A percentile compares a stretch with the other conserved stretches of the same genome.
Conservation (phyloP, 2,329 filamentous ascomycete species). For the Penicillium sp. region DNA sequence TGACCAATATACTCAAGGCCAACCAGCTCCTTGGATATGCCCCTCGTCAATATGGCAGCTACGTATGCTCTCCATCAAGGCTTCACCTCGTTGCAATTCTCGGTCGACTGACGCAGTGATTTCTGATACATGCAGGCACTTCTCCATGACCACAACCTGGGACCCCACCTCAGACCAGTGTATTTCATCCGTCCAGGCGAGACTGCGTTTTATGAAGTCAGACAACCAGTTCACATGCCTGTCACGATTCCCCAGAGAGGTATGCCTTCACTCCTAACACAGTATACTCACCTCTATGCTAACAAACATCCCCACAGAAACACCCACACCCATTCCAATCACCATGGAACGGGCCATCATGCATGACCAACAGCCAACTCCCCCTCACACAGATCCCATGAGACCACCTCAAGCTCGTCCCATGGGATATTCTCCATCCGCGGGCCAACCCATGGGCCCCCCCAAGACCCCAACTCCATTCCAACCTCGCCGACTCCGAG, state of each 20-base stretch:
- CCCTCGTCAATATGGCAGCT: neutral
- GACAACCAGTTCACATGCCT: neutral
- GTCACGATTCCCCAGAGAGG: neutral
- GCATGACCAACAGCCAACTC: neutral
- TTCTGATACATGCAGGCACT: neutral
- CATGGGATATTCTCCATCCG: neutral
- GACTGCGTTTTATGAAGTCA: neutral
- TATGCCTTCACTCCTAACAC: neutral
- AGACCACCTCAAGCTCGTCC: neutral
- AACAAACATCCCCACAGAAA: neutral
- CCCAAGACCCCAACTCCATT: neutral
- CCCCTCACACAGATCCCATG: neutral
- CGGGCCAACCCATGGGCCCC: neutral
- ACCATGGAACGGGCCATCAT: neutral
- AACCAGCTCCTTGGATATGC: neutral
- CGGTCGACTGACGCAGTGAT: neutral
- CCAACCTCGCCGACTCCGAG: neutral
- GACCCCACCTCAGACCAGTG: too few relatives aligned
- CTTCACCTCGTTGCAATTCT: neutral
- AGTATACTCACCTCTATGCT: neutral
- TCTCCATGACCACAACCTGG: too few relatives aligned
- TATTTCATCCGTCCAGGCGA: too few relatives aligned
- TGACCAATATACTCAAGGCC: neutral
- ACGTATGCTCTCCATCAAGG: neutral
- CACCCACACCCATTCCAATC: neutral